These are phyloP conservation scores for Fusarium coicis DNA, from an alignment of 2,329 filamentous ascomycete species.

Conservation along the genomic window DNA sequence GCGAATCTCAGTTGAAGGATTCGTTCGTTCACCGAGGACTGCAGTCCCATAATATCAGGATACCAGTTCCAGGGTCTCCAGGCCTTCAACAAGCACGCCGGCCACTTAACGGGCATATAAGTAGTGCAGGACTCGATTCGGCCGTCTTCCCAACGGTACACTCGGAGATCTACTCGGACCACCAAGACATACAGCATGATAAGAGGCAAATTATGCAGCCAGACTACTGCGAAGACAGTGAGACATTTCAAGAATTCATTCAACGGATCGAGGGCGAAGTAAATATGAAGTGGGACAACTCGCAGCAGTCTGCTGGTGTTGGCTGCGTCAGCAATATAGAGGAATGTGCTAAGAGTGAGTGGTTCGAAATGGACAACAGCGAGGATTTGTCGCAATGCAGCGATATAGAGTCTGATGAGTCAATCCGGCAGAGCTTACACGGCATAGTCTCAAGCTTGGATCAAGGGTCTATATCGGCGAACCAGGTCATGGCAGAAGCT, in stretches of 20 bases:
- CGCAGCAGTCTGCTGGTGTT: not conserved
- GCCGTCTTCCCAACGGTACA: not conserved
- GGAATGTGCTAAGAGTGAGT: not conserved
- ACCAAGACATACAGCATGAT: not conserved
- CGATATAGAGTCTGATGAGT: not conserved
- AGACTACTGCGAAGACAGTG: slow-evolving; percentile 1
- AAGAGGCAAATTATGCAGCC: not conserved
- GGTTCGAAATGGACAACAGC: not conserved
- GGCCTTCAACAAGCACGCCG: not conserved
- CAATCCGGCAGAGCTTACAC: not conserved
- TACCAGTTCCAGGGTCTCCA: not conserved
- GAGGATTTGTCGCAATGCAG: not conserved
- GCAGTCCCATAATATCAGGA: not conserved
- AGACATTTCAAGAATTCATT: slow-evolving; percentile 43
- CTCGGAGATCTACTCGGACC: not conserved
- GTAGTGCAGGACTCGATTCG: not conserved
- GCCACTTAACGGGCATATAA: not conserved
- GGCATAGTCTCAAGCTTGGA: not conserved
- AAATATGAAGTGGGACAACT: slow-evolving; percentile 7
- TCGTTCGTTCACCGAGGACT: not conserved
- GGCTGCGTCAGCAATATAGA: not conserved
- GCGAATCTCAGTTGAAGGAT: not conserved
- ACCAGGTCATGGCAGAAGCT: not conserved
- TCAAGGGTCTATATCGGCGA: not conserved
- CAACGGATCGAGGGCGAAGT: slow-evolving; percentile 43